Base-by-base conservation (phyloP, 202 grass and related monocot species). In the Zoysia matrella region DNA sequence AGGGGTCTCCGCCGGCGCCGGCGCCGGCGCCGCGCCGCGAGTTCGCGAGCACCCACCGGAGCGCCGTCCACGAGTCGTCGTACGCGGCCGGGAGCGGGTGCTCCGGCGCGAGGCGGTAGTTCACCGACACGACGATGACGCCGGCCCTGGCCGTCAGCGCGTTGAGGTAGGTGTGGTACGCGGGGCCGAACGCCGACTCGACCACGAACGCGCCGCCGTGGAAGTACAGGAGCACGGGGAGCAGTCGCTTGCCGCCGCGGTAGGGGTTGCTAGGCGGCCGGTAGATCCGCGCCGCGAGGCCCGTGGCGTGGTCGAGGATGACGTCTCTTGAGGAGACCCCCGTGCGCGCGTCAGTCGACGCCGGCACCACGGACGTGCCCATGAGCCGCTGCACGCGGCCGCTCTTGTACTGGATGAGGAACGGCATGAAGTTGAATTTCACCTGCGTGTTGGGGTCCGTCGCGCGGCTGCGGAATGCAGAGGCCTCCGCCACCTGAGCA, bases 141-240 rank as follows among this genome's bases (percentile, higher is more conserved):
- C 80, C 83, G 3, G 91, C 88, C 76, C 14, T 76, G n/a, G 85
- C 58, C 3, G 73, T 57, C 15, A 88, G 87, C 61, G 50, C 67
- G 80, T 92, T 90, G 50, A 95, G 88, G 79, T 87, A 97, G 83
- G 0, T 7, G 82, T 93, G 86, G 67, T 93, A 89, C 4, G 64
- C 72, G 2, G 93, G 89, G 4, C 77, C 74, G 54, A 93, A 95
- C 58, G 93, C 88, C 16, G 93, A 93, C 81, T 88, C 90, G 4
- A 90, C 81, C 6, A 91, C 83, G 65, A 97, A 97, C 69, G 77
- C 86, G 78, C 90, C 93, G 62, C 93, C 90, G 11, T 97, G 86
- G 86, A 92, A 76, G 85, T 93, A 93, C n/a, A 93, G 10, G 13
- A 90, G 79, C 68, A 93, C 83, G 5, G 91, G 91, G 30, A 91